Conservation (phyloP, 2,329 filamentous ascomycete genomes). For the Colletotrichum shisoi region DNA sequence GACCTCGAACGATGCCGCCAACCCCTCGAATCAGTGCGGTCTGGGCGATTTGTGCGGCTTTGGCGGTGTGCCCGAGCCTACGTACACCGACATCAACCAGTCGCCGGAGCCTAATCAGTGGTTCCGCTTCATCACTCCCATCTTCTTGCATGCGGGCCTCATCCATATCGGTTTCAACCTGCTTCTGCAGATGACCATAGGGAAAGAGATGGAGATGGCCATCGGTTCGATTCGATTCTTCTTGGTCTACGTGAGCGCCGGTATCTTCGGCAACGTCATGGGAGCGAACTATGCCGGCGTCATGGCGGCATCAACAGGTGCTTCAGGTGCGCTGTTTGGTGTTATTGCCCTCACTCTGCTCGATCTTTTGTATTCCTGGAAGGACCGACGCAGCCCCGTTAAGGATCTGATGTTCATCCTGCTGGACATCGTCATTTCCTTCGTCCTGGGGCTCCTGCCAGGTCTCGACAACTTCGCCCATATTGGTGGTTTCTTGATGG, state of each 20-base stretch:
- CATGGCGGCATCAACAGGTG: constrained; percentile 83
- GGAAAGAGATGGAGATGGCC: constrained; percentile 87
- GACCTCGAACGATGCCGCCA: constrained; percentile 64
- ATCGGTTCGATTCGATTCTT: constrained; percentile 90
- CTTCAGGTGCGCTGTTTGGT: constrained; percentile 89
- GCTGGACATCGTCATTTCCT: constrained; percentile 85
- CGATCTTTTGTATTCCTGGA: constrained; percentile 93
- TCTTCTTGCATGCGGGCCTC: constrained; percentile 92
- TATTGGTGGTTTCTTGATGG: constrained; percentile 95
- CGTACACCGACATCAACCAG: constrained; percentile 61
- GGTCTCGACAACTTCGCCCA: constrained; percentile 97
- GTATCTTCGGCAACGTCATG: constrained; percentile 95
- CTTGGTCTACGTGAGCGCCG: constrained; percentile 86
- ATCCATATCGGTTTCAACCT: constrained; percentile 97
- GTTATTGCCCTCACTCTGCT: constrained; percentile 87
- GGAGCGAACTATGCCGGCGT: constrained; percentile 91
- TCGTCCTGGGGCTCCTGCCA: constrained; percentile 88
- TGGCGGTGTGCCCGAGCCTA: constrained; percentile 73
- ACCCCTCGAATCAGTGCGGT: constrained; percentile 67
- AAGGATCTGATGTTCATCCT: constrained; percentile 89
- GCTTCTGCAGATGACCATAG: constrained; percentile 87
- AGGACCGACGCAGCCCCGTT: constrained; percentile 75
- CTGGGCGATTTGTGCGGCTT: constrained; percentile 87
- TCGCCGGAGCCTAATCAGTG: constrained; percentile 83
- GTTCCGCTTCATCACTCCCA: constrained; percentile 94